phyloP scores from a whole-genome alignment of 106 monocot species.

The Hemerocallis citrina region DNA sequence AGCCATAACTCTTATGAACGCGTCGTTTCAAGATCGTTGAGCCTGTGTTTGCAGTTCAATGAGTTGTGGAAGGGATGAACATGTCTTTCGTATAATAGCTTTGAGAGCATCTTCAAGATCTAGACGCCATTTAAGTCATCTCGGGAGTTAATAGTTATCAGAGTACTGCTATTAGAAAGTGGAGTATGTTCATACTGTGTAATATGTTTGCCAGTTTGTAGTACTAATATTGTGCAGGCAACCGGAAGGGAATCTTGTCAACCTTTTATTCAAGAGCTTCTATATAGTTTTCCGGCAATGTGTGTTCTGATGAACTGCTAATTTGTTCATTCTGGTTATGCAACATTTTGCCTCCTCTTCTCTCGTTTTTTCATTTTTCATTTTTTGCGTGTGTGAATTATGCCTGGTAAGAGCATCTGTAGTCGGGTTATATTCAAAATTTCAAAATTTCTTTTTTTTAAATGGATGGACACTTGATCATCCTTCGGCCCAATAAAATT shows the following conservation, averaged over 20 bases:
- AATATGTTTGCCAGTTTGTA: not conserved
- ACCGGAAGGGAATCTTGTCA: not conserved
- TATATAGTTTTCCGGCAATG: too few species aligned
- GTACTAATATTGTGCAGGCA: not conserved
- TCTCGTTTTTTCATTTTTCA: too few species aligned
- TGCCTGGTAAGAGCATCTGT: too few species aligned
- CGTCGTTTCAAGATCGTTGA: slow-evolving; percentile 50
- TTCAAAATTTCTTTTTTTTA: too few species aligned
- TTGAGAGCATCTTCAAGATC: not conserved
- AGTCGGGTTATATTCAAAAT: too few species aligned
- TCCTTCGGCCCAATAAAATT: too few species aligned
- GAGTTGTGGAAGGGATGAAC: not conserved
- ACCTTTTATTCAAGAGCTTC: not conserved
- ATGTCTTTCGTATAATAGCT: slow-evolving; percentile 2
- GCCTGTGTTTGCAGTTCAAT: not conserved
- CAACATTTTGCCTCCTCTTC: too few species aligned
- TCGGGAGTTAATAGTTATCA: not conserved
- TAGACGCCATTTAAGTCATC: not conserved
- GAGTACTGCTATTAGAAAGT: not conserved
- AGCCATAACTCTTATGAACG: slow-evolving; percentile 49
- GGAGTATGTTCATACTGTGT: not conserved
- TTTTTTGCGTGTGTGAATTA: too few species aligned
- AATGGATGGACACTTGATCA: too few species aligned
- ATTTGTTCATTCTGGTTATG: too few species aligned
- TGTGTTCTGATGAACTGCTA: too few species aligned